Conservation (phyloP, 257 asterid species). For the Nicotiana paniculata region DNA sequence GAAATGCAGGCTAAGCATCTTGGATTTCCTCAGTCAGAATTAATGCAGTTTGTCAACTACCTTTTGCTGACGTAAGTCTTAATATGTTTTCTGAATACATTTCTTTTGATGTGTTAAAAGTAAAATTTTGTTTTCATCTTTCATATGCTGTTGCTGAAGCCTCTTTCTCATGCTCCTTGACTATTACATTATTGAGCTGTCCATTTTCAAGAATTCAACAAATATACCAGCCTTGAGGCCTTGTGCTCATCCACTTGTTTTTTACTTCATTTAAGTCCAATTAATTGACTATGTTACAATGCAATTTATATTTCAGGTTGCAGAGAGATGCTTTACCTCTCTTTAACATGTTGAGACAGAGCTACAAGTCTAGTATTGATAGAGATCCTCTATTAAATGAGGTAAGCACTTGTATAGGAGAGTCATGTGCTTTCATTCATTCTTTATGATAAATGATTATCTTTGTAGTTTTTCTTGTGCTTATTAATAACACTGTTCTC, state of each 20-base stretch:
- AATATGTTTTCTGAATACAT: neutral
- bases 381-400: constrained; percentile 68
- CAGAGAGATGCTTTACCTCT: constrained; percentile 94
- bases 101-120: neutral
- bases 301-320: constrained; percentile 45
- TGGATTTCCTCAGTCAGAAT: constrained; percentile 67
- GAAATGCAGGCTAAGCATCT: constrained; percentile 50
- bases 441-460: neutral
- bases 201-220: neutral
- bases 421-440: neutral
- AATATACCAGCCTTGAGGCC: neutral
- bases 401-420: constrained; percentile 29
- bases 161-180: neutral
- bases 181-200: neutral
- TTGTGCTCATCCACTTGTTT: neutral
- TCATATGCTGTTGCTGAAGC: neutral
- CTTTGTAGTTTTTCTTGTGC: neutral
- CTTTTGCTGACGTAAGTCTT: constrained; percentile 69
- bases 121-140: neutral
- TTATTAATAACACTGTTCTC: neutral
- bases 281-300: neutral
- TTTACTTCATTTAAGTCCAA: neutral
- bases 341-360: constrained; percentile 76
- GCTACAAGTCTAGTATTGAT: constrained; percentile 53
- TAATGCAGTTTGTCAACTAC: constrained; percentile 67